A percentile compares a stretch with the other conserved stretches of the same genome.
phyloP scores from a whole-genome alignment of 129 eudicot species.

The Pittosporum tobira region DNA sequence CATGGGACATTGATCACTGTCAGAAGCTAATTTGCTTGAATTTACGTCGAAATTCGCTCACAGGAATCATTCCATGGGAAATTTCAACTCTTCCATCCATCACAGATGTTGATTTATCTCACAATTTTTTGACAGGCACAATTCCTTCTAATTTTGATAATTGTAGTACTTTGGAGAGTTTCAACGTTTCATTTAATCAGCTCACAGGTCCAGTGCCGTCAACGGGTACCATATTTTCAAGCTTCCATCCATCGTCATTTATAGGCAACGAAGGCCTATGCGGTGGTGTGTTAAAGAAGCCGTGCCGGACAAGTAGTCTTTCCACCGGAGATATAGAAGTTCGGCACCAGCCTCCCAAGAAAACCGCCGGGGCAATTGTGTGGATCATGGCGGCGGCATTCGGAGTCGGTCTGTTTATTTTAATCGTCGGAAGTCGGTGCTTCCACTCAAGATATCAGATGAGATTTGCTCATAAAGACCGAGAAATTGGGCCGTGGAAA shows the following conservation, averaged over 20 bases:
- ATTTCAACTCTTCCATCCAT: constrained; percentile 80
- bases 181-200: constrained; percentile 84
- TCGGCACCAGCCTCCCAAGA: constrained; percentile 36
- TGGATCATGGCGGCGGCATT: constrained; percentile 87
- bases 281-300: constrained; percentile 44
- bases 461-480: constrained; percentile 19
- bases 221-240: constrained; percentile 49
- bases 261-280: constrained; percentile 80
- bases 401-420: constrained; percentile 55
- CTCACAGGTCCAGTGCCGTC: constrained; percentile 82
- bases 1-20: constrained; percentile 92
- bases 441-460: constrained; percentile 41
- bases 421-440: constrained; percentile 67
- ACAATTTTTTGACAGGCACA: constrained; percentile 62
- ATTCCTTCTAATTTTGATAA: constrained; percentile 78
- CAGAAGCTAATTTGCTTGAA: constrained; percentile 63
- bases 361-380: constrained; percentile 61
- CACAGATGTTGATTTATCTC: constrained; percentile 79
- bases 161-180: constrained; percentile 72
- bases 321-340: constrained; percentile 22
- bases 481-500: constrained; percentile 75
- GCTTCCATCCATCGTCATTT: constrained; percentile 78
- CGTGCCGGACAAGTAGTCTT: constrained; percentile 32
- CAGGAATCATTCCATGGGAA: constrained; percentile 99
- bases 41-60: constrained; percentile 41